Conservation (phyloP, 2,329 filamentous ascomycete genomes). For the Microcyclospora tardicrescens region DNA sequence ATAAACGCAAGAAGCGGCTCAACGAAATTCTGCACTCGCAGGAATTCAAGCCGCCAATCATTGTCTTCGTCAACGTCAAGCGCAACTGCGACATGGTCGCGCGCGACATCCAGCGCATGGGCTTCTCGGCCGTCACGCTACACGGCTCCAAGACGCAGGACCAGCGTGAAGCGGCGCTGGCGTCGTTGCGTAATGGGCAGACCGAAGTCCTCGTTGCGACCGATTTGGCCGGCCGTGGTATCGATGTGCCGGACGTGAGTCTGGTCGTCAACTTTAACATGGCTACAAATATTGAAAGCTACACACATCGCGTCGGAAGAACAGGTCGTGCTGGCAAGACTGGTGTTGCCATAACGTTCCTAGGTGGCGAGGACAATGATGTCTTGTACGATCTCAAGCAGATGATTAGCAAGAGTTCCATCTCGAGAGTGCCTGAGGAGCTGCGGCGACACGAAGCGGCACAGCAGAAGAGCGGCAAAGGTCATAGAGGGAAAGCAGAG, state of each 20-base stretch:
- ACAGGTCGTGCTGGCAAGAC: conserved; percentile 96
- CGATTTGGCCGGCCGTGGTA: conserved; percentile 90
- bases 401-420: conserved; percentile 82
- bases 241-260: conserved; percentile 87
- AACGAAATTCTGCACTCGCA: conserved; percentile 71
- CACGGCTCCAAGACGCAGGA: conserved; percentile 97
- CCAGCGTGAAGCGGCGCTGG: conserved; percentile 85
- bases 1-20: conserved; percentile 94
- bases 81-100: conserved; percentile 94
- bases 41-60: conserved; percentile 79
- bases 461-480: conserved; percentile 51
- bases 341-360: conserved; percentile 90
- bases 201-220: conserved; percentile 89
- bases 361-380: conserved; percentile 80
- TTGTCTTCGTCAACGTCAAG: conserved; percentile 99
- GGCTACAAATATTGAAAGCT: conserved; percentile 82
- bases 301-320: conserved; percentile 92
- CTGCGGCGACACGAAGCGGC: conserved; percentile 77
- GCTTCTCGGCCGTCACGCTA: conserved; percentile 76
- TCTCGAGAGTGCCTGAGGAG: conserved; percentile 85
- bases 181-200: conserved; percentile 64
- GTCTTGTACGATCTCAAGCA: conserved; percentile 85
- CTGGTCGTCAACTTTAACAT: conserved; percentile 99
- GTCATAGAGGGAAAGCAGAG: conserved; percentile 16
- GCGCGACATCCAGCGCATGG: conserved; percentile 86